phyloP scores from a whole-genome alignment of 495 filamentous ascomycete genomes.

The Barbatosphaeria neglecta region DNA sequence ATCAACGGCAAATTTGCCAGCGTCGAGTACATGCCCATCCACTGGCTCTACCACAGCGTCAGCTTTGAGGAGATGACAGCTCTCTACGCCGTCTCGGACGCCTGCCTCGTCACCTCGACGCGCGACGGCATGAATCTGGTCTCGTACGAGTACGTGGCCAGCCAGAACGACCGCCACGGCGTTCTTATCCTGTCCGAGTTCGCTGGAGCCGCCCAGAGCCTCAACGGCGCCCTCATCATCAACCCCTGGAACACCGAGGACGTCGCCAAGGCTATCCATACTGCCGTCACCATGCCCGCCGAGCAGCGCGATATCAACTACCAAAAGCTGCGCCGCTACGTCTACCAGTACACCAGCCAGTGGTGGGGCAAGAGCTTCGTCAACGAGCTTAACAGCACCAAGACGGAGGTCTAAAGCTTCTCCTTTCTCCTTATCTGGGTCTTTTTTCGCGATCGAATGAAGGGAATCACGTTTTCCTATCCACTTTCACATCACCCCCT shows the following conservation, averaged over 20 bases:
- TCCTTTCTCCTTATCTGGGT: no score
- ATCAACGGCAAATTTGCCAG: slow-evolving; percentile 93
- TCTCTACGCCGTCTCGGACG: slow-evolving; percentile 79
- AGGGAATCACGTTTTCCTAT: no score
- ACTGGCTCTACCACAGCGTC: slow-evolving; percentile 88
- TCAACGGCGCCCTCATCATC: slow-evolving; percentile 76
- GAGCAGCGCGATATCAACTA: slow-evolving; percentile 76
- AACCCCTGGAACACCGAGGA: slow-evolving; percentile 91
- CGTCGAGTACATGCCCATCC: slow-evolving; percentile 84
- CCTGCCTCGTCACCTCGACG: slow-evolving; percentile 79
- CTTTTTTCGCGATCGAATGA: no score
- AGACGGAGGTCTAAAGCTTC: background rate
- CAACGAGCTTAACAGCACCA: slow-evolving; percentile 44
- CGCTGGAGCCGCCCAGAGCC: slow-evolving; percentile 75
- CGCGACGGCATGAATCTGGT: slow-evolving; percentile 98
- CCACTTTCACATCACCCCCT: no score
- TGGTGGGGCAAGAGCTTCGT: slow-evolving; percentile 98
- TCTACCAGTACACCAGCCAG: slow-evolving; percentile 85
- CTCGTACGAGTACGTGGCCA: slow-evolving; percentile 90
- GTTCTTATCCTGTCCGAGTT: slow-evolving; percentile 90
- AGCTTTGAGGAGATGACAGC: slow-evolving; percentile 84
- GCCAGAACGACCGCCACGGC: slow-evolving; percentile 70
- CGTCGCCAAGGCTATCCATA: slow-evolving; percentile 71
- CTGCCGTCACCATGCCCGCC: slow-evolving; percentile 72
- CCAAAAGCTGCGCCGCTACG: slow-evolving; percentile 68